Evolutionary conservation across 345 rosid genomes (phyloP).

Genomic region (Moricandia arvensis): DNA sequence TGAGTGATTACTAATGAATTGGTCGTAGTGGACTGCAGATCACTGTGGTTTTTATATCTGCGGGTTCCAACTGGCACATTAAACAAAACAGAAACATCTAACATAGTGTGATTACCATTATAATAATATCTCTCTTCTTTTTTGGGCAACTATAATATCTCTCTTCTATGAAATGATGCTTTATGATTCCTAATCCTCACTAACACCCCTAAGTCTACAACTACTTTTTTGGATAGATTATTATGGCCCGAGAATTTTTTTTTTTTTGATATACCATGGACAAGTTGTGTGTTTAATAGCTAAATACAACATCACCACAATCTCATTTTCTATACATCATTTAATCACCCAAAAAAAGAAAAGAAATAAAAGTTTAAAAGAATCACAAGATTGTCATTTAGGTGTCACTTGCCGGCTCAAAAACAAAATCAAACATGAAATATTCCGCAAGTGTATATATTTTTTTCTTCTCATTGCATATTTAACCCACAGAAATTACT

Average conservation of each 20-base stretch:
- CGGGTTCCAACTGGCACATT: background rate
- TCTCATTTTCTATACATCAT: slow-evolving; percentile 33
- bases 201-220: background rate
- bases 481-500: background rate
- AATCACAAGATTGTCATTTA: slow-evolving; percentile 23
- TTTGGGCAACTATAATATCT: too few relatives aligned
- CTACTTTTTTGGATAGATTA: background rate
- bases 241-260: background rate
- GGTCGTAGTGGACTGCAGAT: background rate
- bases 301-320: slow-evolving; percentile 7
- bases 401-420: slow-evolving; percentile 13
- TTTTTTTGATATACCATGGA: background rate
- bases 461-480: background rate
- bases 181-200: background rate
- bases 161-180: background rate
- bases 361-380: background rate
- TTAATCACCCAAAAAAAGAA: slow-evolving; percentile 8
- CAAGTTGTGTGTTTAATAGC: background rate
- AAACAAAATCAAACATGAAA: background rate
- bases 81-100: background rate
- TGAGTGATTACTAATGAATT: background rate
- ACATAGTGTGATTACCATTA: background rate
- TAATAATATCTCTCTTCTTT: too few relatives aligned
- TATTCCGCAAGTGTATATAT: background rate
- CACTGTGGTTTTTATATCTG: background rate